Base-by-base conservation (phyloP, 306 rosid species). In the Inga laurina region DNA sequence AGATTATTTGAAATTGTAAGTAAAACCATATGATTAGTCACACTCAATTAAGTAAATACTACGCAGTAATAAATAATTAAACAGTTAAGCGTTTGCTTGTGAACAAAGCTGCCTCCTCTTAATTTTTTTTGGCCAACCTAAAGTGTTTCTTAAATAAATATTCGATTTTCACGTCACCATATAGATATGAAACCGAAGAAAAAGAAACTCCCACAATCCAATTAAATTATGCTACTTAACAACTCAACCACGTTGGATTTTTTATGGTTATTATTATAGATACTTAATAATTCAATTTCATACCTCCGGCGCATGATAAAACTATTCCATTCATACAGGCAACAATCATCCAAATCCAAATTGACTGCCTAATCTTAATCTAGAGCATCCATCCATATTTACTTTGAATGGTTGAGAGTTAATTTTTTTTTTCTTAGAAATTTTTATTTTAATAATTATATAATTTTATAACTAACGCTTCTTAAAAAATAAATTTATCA, bases 161-260 rank as follows among this genome's bases (percentile, higher is more conserved):
- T 18, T 68, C 37, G 45, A 67, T 37, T 37, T 18, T 37, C 46
- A 35, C 27, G 7, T 7, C 73, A 37, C 73, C 32, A 27, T 16
- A 6, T 21, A 30, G 48, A 51, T 54, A 24, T 79, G 84, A 84
- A 68, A 54, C 67, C 81, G 52, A 39, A 70, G 61, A 19, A 19
- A 39, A 51, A 48, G 4, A 45, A 34, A 18, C 13, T 27, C 43
- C 18, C 30, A 27, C 18, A 49, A 52, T 18, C 72, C 27, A 6
- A 34, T 15, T 34, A 32, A n/a, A 71, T 24, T 80, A 51, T 18
- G 51, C 76, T 35, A 37, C 76, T 8, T 8, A 12, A 4, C 49
- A 7, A 22, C 74, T 9, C 73, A 68, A 70, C 15, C 12, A 70
- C 21, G 8, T 5, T 41, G 69, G 51, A 59, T 76, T 57, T 22